These are phyloP conservation scores for Coriaria nepalensis DNA, from an alignment of 306 rosid genomes.

Conservation along the genomic window DNA sequence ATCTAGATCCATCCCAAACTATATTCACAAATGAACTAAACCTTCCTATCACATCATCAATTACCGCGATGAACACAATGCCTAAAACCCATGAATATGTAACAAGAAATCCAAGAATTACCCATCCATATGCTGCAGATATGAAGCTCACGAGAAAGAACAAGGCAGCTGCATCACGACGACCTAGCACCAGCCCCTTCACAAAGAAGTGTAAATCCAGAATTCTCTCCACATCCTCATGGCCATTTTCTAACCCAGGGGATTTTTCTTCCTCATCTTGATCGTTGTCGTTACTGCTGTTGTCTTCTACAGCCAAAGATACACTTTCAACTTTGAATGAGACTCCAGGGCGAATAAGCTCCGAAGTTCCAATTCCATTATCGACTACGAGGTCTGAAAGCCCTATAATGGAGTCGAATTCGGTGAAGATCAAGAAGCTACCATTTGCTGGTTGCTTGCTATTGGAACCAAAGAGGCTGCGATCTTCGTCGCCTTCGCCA, in stretches of 20 bases:
- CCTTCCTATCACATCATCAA: conserved; percentile 54
- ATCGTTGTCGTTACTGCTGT: not conserved
- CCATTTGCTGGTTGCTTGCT: conserved; percentile 28
- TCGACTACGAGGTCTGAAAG: conserved; percentile 50
- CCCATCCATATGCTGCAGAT: conserved; percentile 75
- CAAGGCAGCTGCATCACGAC: conserved; percentile 46
- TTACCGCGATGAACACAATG: conserved; percentile 51
- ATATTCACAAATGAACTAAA: conserved; percentile 40
- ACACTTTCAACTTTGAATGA: conserved; percentile 25
- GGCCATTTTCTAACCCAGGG: conserved; percentile 21
- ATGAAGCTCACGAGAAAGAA: conserved; percentile 55
- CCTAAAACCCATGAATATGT: conserved; percentile 83
- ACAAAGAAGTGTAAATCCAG: conserved; percentile 48
- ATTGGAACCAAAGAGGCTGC: conserved; percentile 38
- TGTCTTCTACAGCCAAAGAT: not conserved
- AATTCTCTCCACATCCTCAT: conserved; percentile 20
- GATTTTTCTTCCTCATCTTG: conserved; percentile 9
- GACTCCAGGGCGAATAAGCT: conserved; percentile 51
- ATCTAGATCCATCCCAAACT: conserved; percentile 65
- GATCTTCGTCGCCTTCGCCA: conserved; percentile 63
- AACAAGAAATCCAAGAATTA: conserved; percentile 61
- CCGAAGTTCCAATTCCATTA: conserved; percentile 50
- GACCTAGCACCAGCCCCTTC: conserved; percentile 64
- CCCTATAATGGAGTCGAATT: conserved; percentile 29
- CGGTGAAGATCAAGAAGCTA: conserved; percentile 25